Evolutionary conservation across 2,329 filamentous ascomycete genomes (phyloP).

Genomic region (Fusarium begoniae): DNA sequence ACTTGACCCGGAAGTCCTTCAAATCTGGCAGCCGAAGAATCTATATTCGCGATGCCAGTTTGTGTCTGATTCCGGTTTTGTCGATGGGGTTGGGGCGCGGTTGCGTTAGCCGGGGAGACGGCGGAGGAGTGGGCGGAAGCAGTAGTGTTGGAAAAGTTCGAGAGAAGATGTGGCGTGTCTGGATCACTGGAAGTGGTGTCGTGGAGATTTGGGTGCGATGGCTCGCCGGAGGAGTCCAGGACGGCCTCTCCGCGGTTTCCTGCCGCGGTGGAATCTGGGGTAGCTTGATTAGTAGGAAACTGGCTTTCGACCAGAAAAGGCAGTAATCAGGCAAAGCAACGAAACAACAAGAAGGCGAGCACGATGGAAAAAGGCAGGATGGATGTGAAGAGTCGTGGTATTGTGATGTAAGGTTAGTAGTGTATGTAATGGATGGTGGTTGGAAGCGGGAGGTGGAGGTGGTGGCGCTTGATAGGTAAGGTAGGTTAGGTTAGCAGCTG

Average conservation of each 20-base stretch:
- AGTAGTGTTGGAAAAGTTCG: conserved; percentile 58
- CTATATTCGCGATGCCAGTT: conserved; percentile 53
- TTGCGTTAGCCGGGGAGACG: conserved; percentile 3
- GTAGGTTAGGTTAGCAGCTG: neutral
- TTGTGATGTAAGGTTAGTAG: neutral
- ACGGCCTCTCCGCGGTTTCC: conserved; percentile 53
- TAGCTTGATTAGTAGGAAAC: conserved; percentile 27
- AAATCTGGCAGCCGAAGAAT: conserved; percentile 47
- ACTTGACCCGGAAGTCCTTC: conserved; percentile 39
- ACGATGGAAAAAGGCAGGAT: conserved; percentile 7
- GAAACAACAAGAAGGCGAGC: neutral
- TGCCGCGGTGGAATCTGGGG: conserved; percentile 47
- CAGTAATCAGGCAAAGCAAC: conserved; percentile 23
- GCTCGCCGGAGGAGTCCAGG: conserved; percentile 52
- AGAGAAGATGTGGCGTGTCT: conserved; percentile 64
- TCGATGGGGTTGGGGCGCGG: conserved; percentile 37
- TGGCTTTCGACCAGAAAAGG: conserved; percentile 36
- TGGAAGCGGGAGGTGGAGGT: conserved; percentile 37
- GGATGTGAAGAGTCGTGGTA: conserved; percentile 22
- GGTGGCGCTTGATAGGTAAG: conserved; percentile 22
- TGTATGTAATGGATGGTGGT: conserved; percentile 7
- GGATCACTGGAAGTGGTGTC: conserved; percentile 68
- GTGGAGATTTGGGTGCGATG: conserved; percentile 46
- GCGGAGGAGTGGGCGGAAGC: conserved; percentile 52
- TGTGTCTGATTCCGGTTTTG: conserved; percentile 40